Conservation (phyloP, 169 alveolate genomes). For the Eimeria praecox region DNA sequence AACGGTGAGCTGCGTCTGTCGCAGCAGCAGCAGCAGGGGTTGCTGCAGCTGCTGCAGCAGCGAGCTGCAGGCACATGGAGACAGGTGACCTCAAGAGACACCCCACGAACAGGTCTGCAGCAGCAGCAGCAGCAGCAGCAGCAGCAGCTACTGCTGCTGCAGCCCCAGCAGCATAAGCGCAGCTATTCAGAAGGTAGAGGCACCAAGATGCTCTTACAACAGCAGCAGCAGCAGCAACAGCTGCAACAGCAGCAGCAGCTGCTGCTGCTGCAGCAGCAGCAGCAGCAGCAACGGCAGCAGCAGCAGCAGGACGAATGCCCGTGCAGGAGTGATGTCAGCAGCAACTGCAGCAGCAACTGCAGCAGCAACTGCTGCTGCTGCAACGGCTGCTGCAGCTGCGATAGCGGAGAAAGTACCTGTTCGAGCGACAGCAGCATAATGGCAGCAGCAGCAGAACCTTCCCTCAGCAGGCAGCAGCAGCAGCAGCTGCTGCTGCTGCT, state of each 20-base stretch:
- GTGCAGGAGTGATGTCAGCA: no score
- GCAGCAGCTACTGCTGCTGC: neutral
- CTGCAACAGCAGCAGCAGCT: conserved; percentile 10
- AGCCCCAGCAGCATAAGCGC: neutral
- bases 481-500: conserved; percentile 1
- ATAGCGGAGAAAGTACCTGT: neutral
- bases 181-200: conserved; percentile 8
- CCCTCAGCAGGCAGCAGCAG: conserved; percentile 5
- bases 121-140: conserved; percentile 29
- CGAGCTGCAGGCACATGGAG: neutral
- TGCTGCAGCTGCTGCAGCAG: conserved; percentile 23
- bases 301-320: neutral
- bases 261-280: conserved; percentile 51
- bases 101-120: neutral
- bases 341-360: neutral
- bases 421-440: neutral
- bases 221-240: conserved; percentile 56
- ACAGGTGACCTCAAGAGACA: neutral
- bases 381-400: conserved; percentile 28
- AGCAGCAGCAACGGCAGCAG: conserved; percentile 33
- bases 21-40: conserved; percentile 1
- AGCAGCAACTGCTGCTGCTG: conserved; percentile 45
- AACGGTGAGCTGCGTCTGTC: neutral
- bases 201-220: neutral
- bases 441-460: neutral